Conservation (phyloP, 108 stramenopile species). For the Cyclotella cryptica region DNA sequence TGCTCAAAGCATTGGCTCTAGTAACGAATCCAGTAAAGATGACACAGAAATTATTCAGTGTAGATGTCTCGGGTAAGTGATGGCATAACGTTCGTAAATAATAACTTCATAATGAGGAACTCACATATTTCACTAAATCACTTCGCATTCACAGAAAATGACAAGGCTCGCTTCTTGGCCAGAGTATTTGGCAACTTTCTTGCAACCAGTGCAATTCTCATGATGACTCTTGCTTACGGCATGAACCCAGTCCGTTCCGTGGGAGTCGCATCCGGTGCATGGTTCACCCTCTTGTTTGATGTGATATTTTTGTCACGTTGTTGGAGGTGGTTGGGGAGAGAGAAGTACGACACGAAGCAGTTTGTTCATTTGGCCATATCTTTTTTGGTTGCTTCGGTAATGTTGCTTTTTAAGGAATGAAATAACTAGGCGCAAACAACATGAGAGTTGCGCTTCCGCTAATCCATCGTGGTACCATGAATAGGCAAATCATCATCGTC, state of each 20-base stretch:
- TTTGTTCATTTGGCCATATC: neutral
- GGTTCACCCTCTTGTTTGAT: constrained; percentile 8
- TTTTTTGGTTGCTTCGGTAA: neutral
- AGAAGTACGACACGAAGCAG: neutral
- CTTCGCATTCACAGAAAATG: neutral
- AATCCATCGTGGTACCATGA: no score
- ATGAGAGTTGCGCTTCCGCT: no score
- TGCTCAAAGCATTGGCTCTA: constrained; percentile 25
- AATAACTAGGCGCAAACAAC: no score
- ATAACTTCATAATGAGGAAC: no score
- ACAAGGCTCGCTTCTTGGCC: neutral
- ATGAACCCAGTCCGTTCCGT: neutral
- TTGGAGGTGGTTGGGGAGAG: neutral
- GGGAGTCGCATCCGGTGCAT: constrained; percentile 3
- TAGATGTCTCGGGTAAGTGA: constrained; percentile 12
- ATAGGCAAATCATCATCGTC: no score
- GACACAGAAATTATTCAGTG: constrained; percentile 8
- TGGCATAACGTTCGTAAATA: neutral
- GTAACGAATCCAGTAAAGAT: constrained; percentile 23
- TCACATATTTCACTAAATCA: no score
- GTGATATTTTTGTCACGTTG: neutral
- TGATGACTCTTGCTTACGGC: constrained; percentile 20
- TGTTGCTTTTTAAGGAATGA: neutral
- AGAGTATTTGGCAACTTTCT: constrained; percentile 21
- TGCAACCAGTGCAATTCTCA: constrained; percentile 12